Evolutionary conservation across 768 basidiomycete genomes (phyloP).

Genomic region (Russula emetica): DNA sequence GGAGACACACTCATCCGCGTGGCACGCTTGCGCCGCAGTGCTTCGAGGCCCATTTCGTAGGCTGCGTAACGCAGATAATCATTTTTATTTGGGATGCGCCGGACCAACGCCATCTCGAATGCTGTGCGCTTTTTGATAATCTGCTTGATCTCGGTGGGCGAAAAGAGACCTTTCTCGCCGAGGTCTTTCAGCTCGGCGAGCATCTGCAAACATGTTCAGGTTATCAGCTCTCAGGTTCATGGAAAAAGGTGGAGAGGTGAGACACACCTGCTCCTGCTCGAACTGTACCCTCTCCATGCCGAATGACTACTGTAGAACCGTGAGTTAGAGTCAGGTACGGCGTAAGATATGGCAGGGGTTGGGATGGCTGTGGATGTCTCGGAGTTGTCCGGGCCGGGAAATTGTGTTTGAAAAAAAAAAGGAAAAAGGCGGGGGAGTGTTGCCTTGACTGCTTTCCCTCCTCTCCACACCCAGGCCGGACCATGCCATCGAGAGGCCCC

Average conservation of each 20-base stretch:
- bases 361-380: slow-evolving; percentile 5
- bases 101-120: slow-evolving; percentile 79
- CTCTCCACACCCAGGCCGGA: slow-evolving; percentile 7
- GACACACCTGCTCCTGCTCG: slow-evolving; percentile 78
- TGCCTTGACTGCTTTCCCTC: not conserved
- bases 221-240: not conserved
- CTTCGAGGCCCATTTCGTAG: slow-evolving; percentile 87
- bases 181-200: slow-evolving; percentile 94
- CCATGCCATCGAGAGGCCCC: slow-evolving; percentile 51
- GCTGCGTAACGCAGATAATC: slow-evolving; percentile 90
- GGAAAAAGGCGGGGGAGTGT: not conserved
- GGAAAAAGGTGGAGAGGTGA: not conserved
- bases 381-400: slow-evolving; percentile 8
- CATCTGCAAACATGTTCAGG: slow-evolving; percentile 47
- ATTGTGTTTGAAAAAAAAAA: not conserved
- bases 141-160: slow-evolving; percentile 74
- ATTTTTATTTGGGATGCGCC: slow-evolving; percentile 76
- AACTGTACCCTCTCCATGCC: slow-evolving; percentile 91
- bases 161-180: slow-evolving; percentile 79
- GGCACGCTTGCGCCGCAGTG: slow-evolving; percentile 68
- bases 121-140: slow-evolving; percentile 81
- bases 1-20: slow-evolving; percentile 58
- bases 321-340: not conserved
- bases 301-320: not conserved
- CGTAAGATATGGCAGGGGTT: not conserved